Base-by-base conservation (phyloP, 108 stramenopile genomes). In the Epipyxis sp. region DNA sequence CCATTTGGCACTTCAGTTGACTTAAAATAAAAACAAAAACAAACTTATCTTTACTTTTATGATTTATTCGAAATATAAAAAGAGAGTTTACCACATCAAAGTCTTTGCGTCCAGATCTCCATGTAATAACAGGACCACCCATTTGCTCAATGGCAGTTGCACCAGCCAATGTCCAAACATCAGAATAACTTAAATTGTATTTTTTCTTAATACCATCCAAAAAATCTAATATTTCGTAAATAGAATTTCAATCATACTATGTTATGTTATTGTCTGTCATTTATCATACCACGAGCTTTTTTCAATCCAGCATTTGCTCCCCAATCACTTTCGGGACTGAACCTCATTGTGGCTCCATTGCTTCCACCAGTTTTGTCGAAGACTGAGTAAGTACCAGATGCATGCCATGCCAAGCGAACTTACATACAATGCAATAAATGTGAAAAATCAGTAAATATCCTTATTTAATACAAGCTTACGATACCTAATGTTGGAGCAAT, bases 321-420 rank as follows among this genome's bases (percentile, higher is more conserved):
- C 82, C 93, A 91, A 58, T 85, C 82, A 82, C 87, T 86, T 82
- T 98, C 98, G 25, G 94, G 94, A 39, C 79, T 86, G 81, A 94
- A 97, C 42, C 98, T 92, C 85, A 98, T 98, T 57, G 90, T 82
- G 10, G 92, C 95, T 40, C 99, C 97, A 74, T 94, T 90, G 59
- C 89, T 90, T 37, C 99, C 99, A 0, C 69, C 97, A 86, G 42
- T 88, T 84, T 54, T 77, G 46, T 86, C 77, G 69, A 87, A 82
- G 46, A 82, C 78, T 78, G 90, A 88, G 78, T 80, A 93, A 77
- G 93, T 93, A 45, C 94, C 96, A 57, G 95, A 90, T 61, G 92
- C 90, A 78, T 99, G 98, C 96, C 96, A 99, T 0, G 95, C 95
- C 58, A 99, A 90, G 45, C 98, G 95, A 27, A 99, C 92, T n/a